These are phyloP conservation scores for Neurospora sp. DNA, from an alignment of 495 filamentous ascomycete genomes.

Conservation along the genomic window DNA sequence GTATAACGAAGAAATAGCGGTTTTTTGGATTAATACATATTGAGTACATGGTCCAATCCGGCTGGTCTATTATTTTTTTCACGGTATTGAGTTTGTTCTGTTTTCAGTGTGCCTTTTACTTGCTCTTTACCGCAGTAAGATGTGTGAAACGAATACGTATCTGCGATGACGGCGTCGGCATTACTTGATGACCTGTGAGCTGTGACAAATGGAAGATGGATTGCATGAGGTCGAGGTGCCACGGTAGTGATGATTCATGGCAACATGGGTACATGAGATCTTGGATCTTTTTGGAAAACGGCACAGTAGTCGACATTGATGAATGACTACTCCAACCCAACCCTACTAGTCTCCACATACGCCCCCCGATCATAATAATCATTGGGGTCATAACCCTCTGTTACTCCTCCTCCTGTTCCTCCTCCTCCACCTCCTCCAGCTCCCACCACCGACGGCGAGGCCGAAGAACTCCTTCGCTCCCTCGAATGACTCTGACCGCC, in stretches of 20 bases:
- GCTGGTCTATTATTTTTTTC: not conserved
- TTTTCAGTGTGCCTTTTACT: not conserved
- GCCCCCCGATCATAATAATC: not conserved
- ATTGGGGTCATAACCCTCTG: not conserved
- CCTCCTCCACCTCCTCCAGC: not conserved
- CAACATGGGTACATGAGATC: too few relatives aligned
- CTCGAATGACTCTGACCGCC: not conserved
- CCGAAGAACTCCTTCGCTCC: not conserved
- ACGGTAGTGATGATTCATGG: not conserved
- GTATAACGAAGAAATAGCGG: too few relatives aligned
- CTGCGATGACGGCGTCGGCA: not conserved
- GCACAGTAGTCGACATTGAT: too few relatives aligned
- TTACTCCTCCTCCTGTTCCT: too few relatives aligned
- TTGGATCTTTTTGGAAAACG: too few relatives aligned
- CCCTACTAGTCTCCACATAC: not conserved
- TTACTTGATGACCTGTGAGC: not conserved
- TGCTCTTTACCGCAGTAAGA: not conserved
- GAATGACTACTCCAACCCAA: not conserved
- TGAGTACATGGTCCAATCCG: too few relatives aligned
- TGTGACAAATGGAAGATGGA: not conserved
- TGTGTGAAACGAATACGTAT: not conserved
- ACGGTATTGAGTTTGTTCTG: not conserved
- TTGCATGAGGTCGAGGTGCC: not conserved
- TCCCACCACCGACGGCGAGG: not conserved
- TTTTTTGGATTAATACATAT: too few relatives aligned